phyloP scores from a whole-genome alignment of 2,329 filamentous ascomycete genomes.

The Diaporthe vexans region DNA sequence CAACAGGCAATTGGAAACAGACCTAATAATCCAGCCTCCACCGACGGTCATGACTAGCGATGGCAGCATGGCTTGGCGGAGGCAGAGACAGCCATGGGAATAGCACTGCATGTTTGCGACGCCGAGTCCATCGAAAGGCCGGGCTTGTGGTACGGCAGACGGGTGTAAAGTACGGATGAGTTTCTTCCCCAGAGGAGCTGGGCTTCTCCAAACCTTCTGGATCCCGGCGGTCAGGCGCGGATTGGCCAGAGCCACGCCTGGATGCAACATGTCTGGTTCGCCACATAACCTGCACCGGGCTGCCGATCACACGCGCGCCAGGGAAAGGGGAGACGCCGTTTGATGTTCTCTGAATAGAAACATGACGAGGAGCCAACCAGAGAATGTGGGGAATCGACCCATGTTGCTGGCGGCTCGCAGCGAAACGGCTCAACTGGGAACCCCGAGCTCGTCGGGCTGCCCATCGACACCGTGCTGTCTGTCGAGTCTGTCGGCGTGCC shows the following conservation, averaged over 20 bases:
- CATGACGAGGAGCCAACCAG: slow-evolving; percentile 24
- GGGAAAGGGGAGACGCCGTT: slow-evolving; percentile 13
- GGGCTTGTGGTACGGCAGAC: not conserved
- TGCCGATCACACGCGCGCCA: slow-evolving; percentile 25
- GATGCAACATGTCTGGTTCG: slow-evolving; percentile 20
- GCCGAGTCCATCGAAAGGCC: not conserved
- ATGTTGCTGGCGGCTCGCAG: slow-evolving; percentile 5
- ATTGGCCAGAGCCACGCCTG: slow-evolving; percentile 20
- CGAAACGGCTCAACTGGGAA: slow-evolving; percentile 1
- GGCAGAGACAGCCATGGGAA: not conserved
- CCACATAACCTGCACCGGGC: slow-evolving; percentile 24
- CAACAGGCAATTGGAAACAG: slow-evolving; percentile 15
- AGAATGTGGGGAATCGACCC: slow-evolving; percentile 30
- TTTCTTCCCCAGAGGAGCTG: not conserved
- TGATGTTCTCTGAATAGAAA: slow-evolving; percentile 23
- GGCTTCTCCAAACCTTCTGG: not conserved
- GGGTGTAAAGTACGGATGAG: slow-evolving; percentile 5
- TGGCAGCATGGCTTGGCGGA: not conserved
- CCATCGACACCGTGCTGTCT: slow-evolving; percentile 23
- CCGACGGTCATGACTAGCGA: slow-evolving; percentile 19
- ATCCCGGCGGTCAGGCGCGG: slow-evolving; percentile 15
- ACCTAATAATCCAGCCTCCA: not conserved
- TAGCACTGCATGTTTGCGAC: not conserved
- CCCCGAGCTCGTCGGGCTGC: slow-evolving; percentile 5
- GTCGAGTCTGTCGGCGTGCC: not conserved